Conservation (phyloP, 2,329 filamentous ascomycete species). For the Xylariaceae sp. region DNA sequence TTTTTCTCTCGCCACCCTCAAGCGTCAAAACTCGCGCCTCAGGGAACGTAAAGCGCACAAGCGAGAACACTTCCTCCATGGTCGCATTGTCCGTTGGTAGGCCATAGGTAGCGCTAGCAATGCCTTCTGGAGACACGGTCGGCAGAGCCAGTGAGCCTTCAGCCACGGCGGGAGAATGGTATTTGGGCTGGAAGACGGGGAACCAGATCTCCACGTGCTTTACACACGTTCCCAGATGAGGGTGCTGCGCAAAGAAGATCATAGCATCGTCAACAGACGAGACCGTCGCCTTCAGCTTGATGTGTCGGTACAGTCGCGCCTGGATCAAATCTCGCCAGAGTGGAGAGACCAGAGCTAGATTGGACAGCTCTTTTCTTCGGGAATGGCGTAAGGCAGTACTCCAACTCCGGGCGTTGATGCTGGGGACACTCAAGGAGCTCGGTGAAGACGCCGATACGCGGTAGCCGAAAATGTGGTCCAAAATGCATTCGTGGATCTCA, state of each 20-base stretch:
- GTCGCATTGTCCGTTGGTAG: conserved; percentile 62
- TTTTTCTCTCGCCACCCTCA: conserved; percentile 72
- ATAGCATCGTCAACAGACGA: conserved; percentile 56
- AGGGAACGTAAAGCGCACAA: conserved; percentile 54
- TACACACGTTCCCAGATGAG: conserved; percentile 58
- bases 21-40: conserved; percentile 62
- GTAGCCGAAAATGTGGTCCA: conserved; percentile 67
- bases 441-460: conserved; percentile 56
- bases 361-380: conserved; percentile 60
- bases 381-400: conserved; percentile 62
- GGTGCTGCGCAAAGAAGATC: conserved; percentile 53
- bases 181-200: conserved; percentile 62
- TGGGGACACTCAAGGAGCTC: conserved; percentile 49
- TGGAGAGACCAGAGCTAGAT: conserved; percentile 56
- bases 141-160: conserved; percentile 43
- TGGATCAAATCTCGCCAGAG: conserved; percentile 66
- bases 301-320: conserved; percentile 66
- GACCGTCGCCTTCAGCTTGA: conserved; percentile 68
- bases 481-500: conserved; percentile 67
- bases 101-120: conserved; percentile 54
- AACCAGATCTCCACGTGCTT: conserved; percentile 75
- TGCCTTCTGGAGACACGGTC: conserved; percentile 49
- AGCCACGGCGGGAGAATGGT: conserved; percentile 39
- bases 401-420: conserved; percentile 52
- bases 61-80: conserved; percentile 63